Evolutionary conservation across 1,139 yeast species (phyloP), one percentile per base, ranked within the genome.

Genomic region (Blastobotrys malaysiensis): DNA sequence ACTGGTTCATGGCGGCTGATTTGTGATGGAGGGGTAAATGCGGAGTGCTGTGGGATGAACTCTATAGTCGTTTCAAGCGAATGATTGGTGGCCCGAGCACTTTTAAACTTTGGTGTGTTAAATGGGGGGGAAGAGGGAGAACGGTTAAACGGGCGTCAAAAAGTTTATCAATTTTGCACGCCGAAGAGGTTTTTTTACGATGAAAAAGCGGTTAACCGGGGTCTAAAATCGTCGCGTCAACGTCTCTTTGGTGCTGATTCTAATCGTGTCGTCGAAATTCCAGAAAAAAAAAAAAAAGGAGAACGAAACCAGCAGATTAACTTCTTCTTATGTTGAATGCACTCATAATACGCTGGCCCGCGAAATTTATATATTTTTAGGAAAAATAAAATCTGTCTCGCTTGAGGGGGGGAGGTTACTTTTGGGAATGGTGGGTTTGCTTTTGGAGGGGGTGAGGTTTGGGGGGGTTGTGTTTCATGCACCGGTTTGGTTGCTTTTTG

Each of bases 301-400:
- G 45, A 26, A 26, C 45, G 22, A 20, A 43, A 43, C 22, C 45
- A 18, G 45, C n/a, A 43, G 45, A 43, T 20, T 43, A 43, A 20
- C 13, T 26, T 26, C 31, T 26, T 26, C 31, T 26, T 26, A 26
- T 26, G 31, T 26, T 26, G 31, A 9, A 26, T 26, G 31, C 31
- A 26, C 7, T 26, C 31, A 26, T 26, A 26, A 26, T 26, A 26
- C 31, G 31, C 31, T 9, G 31, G 31, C 31, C 31, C 31, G 31
- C 31, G 11, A 26, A 26, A 26, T 26, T 26, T 26, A 26, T 26
- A 26, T 26, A 26, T 26, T 26, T 26, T 26, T 26, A 26, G 31
- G 31, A 26, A 26, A 26, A 26, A 26, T 26, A 26, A 26, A 31
- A 16, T 43, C 11, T 43, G 45, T 43, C 21, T 43, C 21, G 19